Evolutionary conservation across 2,329 filamentous ascomycete genomes (phyloP), one percentile per base, ranked within the genome.

Genomic region (Neurospora sp.): DNA sequence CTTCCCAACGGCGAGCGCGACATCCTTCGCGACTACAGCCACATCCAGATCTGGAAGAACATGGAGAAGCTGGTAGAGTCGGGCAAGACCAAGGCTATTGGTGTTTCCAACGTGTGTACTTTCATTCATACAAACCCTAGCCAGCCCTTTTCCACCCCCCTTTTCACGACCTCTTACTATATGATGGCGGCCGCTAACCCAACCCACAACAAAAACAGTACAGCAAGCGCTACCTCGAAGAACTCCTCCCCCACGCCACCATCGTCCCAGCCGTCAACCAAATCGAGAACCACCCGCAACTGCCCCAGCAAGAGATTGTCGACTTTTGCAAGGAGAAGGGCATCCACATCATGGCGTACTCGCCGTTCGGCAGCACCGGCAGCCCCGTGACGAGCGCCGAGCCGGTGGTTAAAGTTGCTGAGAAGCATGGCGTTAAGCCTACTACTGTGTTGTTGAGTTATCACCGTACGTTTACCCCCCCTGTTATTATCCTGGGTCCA

Each of bases 31-130:
- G 83, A 83, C 73, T 89, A 90, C 83, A 88, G 88, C 75, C 91
- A 95, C 79, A 82, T 91, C 73, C 85, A 92, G 71, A 92, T 91
- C 67, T 96, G 91, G 91, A 89, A 89, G 81, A 86, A 86, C 78
- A 89, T 93, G 85, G 91, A 93, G 83, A 85, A 84, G 72, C 82
- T 92, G 5, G 81, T 90, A 6, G 79, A 80, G 6, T 85, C 86
- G 0, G 88, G 88, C 74, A 89, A 88, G 80, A 80, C 82, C 70
- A 82, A 80, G 76, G 82, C 81, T 43, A 81, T 88, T 67, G 86
- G 86, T 67, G 86, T 88, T 66, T 85, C 82, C 80, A 88, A 88
- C 77, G 83, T 83, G 72, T n/a, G 80, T 73, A 4, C 69, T 38
- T 28, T n/a, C 39, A 57, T n/a, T 46, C 15, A 11, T 8, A 52